Evolutionary conservation across 2,329 filamentous ascomycete species (phyloP).

Genomic region (Pseudogymnoascus sp.): DNA sequence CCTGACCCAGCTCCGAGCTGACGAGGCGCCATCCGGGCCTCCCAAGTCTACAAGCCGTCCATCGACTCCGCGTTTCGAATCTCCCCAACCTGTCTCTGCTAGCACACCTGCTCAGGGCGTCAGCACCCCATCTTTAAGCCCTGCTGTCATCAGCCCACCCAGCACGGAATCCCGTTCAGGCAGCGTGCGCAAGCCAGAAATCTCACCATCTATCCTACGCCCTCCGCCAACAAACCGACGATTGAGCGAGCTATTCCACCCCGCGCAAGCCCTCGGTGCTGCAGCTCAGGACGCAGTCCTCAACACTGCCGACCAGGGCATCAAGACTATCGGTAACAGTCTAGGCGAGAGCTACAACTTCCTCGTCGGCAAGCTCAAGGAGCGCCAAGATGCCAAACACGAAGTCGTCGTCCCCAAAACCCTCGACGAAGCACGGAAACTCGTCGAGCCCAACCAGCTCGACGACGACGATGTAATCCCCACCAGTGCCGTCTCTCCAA

Average conservation of each 20-base stretch:
- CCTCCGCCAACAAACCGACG: slow-evolving; percentile 39
- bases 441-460: slow-evolving; percentile 65
- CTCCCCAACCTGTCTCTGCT: slow-evolving; percentile 21
- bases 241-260: slow-evolving; percentile 78
- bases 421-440: slow-evolving; percentile 81
- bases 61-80: slow-evolving; percentile 35
- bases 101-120: slow-evolving; percentile 26
- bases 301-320: slow-evolving; percentile 79
- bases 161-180: slow-evolving; percentile 24
- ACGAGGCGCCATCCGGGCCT: slow-evolving; percentile 65
- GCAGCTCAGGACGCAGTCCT: slow-evolving; percentile 78
- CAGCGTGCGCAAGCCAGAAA: slow-evolving; percentile 19
- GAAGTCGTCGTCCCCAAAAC: slow-evolving; percentile 69
- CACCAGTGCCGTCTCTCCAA: slow-evolving; percentile 39
- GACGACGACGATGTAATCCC: slow-evolving; percentile 28
- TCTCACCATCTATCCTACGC: slow-evolving; percentile 14
- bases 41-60: slow-evolving; percentile 45
- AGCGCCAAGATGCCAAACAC: slow-evolving; percentile 45
- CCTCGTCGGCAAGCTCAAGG: slow-evolving; percentile 77
- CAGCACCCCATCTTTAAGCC: slow-evolving; percentile 12
- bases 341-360: slow-evolving; percentile 92
- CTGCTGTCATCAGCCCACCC: slow-evolving; percentile 22
- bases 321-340: slow-evolving; percentile 87
- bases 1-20: slow-evolving; percentile 73
- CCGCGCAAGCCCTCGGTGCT: slow-evolving; percentile 71